Conservation (phyloP, 2,329 filamentous ascomycete species). For the Eurotiales sp. region DNA sequence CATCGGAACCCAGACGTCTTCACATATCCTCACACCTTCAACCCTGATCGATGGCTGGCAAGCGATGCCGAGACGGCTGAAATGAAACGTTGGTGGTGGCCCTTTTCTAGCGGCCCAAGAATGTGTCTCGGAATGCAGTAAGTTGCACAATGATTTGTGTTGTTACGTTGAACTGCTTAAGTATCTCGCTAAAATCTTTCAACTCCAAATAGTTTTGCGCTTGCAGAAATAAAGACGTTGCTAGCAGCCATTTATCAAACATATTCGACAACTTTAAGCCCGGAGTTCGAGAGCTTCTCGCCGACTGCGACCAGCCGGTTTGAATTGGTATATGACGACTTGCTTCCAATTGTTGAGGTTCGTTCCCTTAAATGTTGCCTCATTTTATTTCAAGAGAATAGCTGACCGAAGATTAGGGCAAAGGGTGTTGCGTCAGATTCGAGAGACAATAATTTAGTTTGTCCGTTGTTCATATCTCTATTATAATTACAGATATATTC, state of each 20-base stretch:
- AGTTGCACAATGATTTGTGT: neutral
- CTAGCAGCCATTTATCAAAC: constrained; percentile 3
- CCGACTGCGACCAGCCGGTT: constrained; percentile 3
- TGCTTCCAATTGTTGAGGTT: neutral
- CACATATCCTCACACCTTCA: constrained; percentile 22
- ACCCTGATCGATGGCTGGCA: constrained; percentile 28
- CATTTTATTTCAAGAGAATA: neutral
- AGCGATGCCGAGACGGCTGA: constrained; percentile 2
- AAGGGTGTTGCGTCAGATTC: neutral
- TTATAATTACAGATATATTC: too few species aligned
- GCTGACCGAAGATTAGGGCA: neutral
- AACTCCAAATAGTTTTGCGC: constrained; percentile 6
- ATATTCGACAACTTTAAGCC: neutral
- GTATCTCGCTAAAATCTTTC: too few species aligned
- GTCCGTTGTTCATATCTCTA: too few species aligned
- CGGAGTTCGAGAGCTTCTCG: constrained; percentile 1
- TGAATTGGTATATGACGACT: constrained; percentile 5
- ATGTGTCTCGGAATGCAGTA: constrained; percentile 7
- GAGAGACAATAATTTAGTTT: neutral
- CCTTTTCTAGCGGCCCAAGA: constrained; percentile 5
- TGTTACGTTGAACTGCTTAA: too few species aligned
- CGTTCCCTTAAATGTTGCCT: neutral
- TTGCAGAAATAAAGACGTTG: constrained; percentile 4
- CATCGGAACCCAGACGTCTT: constrained; percentile 26
- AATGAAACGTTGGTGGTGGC: constrained; percentile 7